Base-by-base conservation (phyloP, 1,139 yeast genomes). In the Kodamaea fungicola region DNA sequence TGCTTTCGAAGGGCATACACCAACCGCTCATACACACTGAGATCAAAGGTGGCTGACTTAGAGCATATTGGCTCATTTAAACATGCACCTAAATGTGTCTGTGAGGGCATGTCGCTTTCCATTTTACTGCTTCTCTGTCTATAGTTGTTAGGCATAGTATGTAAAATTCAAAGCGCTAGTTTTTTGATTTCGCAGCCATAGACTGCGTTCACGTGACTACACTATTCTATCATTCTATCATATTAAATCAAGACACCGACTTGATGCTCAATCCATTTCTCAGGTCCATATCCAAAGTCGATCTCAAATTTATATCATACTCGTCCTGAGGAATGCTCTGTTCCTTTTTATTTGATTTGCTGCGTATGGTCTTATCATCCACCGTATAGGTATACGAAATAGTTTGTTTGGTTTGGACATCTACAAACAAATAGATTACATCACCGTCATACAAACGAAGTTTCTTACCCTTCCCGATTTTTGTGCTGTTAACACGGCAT, bases 401-500 rank as follows among this genome's bases (percentile, higher is more conserved):
- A 40, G 60, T 67, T 37, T 78, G 78, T 10, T 67, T 59, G 9
- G 74, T 65, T 6, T 62, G 61, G 22, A 62, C 71, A 55, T 86
- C 95, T 42, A 74, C 67, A 48, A 87, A 83, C 28, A 89, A 62
- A 48, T 77, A 80, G 4, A 89, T 57, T 19, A 61, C 64, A 52
- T 88, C 96, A 1, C 82, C 83, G 44, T 83, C 69, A 49, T 68
- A 76, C 1, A 89, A 51, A 43, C 76, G 71, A 0, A 73, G 73
- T 47, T 86, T 86, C 27, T 71, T 68, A 2, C 83, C 83, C 42
- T 78, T 77, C 0, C 84, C 84, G 30, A 89, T 53, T 33, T 67
- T 69, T 9, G 61, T 57, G 4, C 74, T 74, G 52, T 89, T 87
- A 7, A 89, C 73, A 46, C 68, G 76, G 53, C 96, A 86, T 1